Evolutionary conservation across 768 basidiomycete genomes (phyloP), one percentile per base, ranked within the genome.

Genomic region (Lepiota brunneoincarnata): DNA sequence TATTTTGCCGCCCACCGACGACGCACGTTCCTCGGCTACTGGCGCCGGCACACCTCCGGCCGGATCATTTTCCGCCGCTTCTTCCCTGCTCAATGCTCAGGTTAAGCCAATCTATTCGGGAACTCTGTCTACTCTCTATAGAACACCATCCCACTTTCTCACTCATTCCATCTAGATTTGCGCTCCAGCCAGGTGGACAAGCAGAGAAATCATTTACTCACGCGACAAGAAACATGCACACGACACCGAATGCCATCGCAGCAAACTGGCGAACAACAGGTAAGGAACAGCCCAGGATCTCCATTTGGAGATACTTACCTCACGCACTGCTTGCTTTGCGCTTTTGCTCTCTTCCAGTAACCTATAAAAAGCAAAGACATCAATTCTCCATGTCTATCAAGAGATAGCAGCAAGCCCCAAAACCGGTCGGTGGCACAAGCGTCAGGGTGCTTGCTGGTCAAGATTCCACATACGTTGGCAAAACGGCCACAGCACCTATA

Each of bases 201-300:
- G n/a, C 21, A 18, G 5, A 38, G 26, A 45, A 49, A 47, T 51
- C 58, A 59, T 47, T 47, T 59, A 82, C 89, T 83, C 80, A 93
- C 89, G 91, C 91, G 67, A 93, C 91, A 65, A 89, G 68, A 68
- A 92, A 87, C 93, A 96, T 96, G 76, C 92, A 94, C 65, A 80
- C 67, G 60, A 95, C 93, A 26, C 93, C 93, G 68, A 96, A 81
- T 44, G 82, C 82, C 93, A 96, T 95, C 55, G 92, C 93, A 55
- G 78, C 87, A 72, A 95, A 94, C 92, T 95, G 69, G 57, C 60
- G 68, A 48, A 31, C 35, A 34, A 58, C 43, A 42, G 45, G 43
- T 55, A 20, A 57, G 34, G 12, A 41, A 50, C 43, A 51, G 38
- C 41, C 44, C 26, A 56, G 42, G 44, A 34, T 49, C 44, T 36